Conservation (phyloP, 805 yeast species). For the Starmera pachycereana region DNA sequence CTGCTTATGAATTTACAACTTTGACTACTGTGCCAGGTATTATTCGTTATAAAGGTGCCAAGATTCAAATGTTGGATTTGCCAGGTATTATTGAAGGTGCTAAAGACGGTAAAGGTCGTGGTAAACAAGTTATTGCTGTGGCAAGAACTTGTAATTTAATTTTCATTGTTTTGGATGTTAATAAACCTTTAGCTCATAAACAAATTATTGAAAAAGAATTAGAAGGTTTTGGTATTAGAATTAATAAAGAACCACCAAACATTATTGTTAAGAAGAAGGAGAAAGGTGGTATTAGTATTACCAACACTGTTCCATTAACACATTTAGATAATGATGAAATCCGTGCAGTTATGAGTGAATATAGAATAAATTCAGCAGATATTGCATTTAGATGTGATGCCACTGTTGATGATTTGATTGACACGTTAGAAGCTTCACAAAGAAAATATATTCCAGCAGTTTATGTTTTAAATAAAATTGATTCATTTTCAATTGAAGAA, state of each 20-base stretch:
- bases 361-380: constrained; percentile 91
- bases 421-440: constrained; percentile 80
- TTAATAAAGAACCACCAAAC: constrained; percentile 89
- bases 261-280: constrained; percentile 88
- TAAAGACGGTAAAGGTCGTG: constrained; percentile 86
- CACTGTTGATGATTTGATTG: constrained; percentile 92
- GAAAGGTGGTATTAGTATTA: constrained; percentile 89
- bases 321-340: constrained; percentile 89
- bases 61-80: constrained; percentile 88
- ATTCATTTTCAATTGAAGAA: constrained; percentile 89
- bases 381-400: constrained; percentile 97
- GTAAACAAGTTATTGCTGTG: constrained; percentile 95
- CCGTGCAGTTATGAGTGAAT: constrained; percentile 92
- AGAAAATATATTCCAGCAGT: constrained; percentile 94
- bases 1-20: constrained; percentile 96
- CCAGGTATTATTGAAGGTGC: constrained; percentile 92
- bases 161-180: constrained; percentile 90
- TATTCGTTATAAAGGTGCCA: constrained; percentile 92
- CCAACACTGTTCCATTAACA: constrained; percentile 87
- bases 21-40: constrained; percentile 97
- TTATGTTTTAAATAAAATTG: constrained; percentile 92
- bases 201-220: constrained; percentile 88
- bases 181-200: constrained; percentile 91
- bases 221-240: constrained; percentile 95
- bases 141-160: constrained; percentile 95